Percentiles rank a stretch among this genome's conserved stretches.
Evolutionary conservation across 805 yeast genomes (phyloP).

Genomic region (Candida anglica): DNA sequence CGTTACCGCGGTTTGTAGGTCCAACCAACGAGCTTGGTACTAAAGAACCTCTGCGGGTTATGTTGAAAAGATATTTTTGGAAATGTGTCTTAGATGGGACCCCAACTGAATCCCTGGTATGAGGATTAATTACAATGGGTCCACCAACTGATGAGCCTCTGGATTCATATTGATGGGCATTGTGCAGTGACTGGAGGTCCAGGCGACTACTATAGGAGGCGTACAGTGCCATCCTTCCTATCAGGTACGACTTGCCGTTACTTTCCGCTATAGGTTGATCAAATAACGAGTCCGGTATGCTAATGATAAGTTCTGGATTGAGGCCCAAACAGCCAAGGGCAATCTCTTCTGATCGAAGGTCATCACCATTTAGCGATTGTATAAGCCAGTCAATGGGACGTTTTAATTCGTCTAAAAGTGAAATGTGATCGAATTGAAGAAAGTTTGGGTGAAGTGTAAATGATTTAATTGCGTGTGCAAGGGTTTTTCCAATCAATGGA

Average conservation of each 20-base stretch:
- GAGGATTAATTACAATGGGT: constrained; percentile 14
- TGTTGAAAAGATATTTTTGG: constrained; percentile 2
- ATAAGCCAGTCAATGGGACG: constrained; percentile 19
- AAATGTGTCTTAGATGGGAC: constrained; percentile 7
- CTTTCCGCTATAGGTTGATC: background rate
- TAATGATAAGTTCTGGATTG: constrained; percentile 12
- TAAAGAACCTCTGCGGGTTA: constrained; percentile 2
- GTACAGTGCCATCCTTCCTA: background rate
- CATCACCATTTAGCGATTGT: constrained; percentile 8
- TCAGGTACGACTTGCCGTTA: constrained; percentile 1
- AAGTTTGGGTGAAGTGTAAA: constrained; percentile 50
- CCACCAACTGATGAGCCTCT: constrained; percentile 18
- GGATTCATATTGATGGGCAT: constrained; percentile 9
- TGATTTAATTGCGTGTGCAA: constrained; percentile 16
- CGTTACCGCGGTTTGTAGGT: background rate
- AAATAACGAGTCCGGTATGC: constrained; percentile 5
- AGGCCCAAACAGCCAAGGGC: constrained; percentile 19
- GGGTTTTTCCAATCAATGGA: background rate
- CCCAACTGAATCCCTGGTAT: too few species aligned
- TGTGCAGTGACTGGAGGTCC: constrained; percentile 5
- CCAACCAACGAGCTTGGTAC: constrained; percentile 2
- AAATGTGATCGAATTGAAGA: constrained; percentile 18
- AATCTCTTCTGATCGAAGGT: constrained; percentile 17
- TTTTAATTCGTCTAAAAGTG: constrained; percentile 13
- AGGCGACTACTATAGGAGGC: constrained; percentile 1